Evolutionary conservation across 2,329 filamentous ascomycete genomes (phyloP).

Genomic region (Hypoxylon sp.): DNA sequence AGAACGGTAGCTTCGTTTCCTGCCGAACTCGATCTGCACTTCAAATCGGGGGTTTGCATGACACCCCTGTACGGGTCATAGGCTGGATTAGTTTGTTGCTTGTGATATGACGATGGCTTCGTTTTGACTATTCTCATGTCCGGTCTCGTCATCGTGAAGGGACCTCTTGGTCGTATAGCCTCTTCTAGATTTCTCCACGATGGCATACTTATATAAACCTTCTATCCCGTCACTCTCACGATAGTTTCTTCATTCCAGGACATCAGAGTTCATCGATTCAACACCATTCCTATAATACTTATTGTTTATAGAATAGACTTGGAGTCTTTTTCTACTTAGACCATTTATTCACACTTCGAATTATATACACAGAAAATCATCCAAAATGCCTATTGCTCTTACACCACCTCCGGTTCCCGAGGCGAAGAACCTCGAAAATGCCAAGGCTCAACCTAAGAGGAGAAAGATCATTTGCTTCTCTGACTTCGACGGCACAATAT

Average conservation of each 20-base stretch:
- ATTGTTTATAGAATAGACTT: slow-evolving; percentile 19
- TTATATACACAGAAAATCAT: slow-evolving; percentile 9
- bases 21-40: slow-evolving; percentile 33
- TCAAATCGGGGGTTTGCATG: slow-evolving; percentile 33
- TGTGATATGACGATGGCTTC: slow-evolving; percentile 43
- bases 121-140: slow-evolving; percentile 32
- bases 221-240: slow-evolving; percentile 13
- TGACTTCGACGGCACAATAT: slow-evolving; percentile 82
- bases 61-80: slow-evolving; percentile 31
- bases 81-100: slow-evolving; percentile 18
- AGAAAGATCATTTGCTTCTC: slow-evolving; percentile 73
- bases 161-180: slow-evolving; percentile 9
- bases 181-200: slow-evolving; percentile 27
- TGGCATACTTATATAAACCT: slow-evolving; percentile 40
- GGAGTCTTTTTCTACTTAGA: slow-evolving; percentile 14
- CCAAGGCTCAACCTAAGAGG: slow-evolving; percentile 56
- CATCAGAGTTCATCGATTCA: slow-evolving; percentile 17
- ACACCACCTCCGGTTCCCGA: slow-evolving; percentile 53
- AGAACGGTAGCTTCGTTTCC: slow-evolving; percentile 32
- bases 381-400: slow-evolving; percentile 59
- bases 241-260: slow-evolving; percentile 18
- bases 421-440: slow-evolving; percentile 51
- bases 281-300: neutral
- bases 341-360: slow-evolving; percentile 4
- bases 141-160: slow-evolving; percentile 44